Percentiles rank a stretch among this genome's conserved stretches.
These are phyloP conservation scores for Leishmania arabica DNA, from an alignment of 208 protist genomes.

Conservation along the genomic window DNA sequence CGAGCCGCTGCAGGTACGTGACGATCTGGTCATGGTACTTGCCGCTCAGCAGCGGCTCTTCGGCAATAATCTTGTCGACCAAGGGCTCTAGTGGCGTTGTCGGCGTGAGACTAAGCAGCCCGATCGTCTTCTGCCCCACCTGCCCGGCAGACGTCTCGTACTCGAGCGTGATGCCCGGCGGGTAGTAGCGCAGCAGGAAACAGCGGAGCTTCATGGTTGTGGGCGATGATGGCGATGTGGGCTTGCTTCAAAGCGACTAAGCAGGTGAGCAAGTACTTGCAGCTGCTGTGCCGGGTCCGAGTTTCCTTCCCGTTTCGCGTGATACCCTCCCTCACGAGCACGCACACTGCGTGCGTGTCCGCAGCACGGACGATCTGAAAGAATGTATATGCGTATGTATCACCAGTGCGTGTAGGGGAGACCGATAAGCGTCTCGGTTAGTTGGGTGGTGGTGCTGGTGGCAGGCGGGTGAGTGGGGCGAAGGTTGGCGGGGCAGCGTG, in stretches of 20 bases:
- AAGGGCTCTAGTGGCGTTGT: conserved; percentile 85
- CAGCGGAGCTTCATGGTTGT: conserved; percentile 90
- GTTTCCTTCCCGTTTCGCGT: not conserved
- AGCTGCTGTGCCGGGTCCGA: not conserved
- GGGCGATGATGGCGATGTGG: not conserved
- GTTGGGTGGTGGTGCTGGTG: no score
- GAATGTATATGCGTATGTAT: not conserved
- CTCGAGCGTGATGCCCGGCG: conserved; percentile 94
- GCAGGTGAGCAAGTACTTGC: not conserved
- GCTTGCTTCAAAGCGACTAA: not conserved
- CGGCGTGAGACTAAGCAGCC: conserved; percentile 88
- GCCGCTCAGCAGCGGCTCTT: conserved; percentile 90
- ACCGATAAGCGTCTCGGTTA: no score
- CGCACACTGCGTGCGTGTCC: not conserved
- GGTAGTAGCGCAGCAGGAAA: conserved; percentile 96
- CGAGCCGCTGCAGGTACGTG: conserved; percentile 86
- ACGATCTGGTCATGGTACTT: conserved; percentile 76
- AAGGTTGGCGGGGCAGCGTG: not conserved
- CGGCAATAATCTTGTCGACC: conserved; percentile 79
- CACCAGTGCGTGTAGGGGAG: no score
- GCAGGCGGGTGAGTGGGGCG: not conserved
- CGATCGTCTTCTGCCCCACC: conserved; percentile 89
- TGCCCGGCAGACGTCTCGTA: conserved; percentile 87
- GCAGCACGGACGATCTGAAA: no score
- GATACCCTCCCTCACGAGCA: not conserved